phyloP scores from a whole-genome alignment of 1,284 basidiomycete species.

The Apiotrichum veenhuisii region DNA sequence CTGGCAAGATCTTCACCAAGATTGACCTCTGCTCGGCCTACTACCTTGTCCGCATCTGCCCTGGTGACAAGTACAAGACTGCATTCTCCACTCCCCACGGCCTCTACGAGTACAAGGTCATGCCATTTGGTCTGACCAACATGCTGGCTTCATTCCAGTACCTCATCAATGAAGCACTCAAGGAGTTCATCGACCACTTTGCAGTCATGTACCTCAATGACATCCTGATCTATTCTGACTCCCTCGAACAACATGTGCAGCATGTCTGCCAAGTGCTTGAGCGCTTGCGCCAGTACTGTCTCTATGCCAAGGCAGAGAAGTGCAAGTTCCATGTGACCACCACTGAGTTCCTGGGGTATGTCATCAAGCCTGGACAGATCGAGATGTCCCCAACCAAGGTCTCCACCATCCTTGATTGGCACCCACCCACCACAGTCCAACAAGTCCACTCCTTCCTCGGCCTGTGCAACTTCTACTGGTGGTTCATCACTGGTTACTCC shows the following conservation, averaged over 20 bases:
- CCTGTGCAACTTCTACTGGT: conserved; percentile 49
- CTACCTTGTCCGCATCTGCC: conserved; percentile 36
- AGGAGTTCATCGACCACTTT: conserved; percentile 29
- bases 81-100: conserved; percentile 46
- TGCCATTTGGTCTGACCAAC: conserved; percentile 48
- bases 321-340: conserved; percentile 42
- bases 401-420: too few relatives aligned
- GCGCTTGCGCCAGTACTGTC: conserved; percentile 35
- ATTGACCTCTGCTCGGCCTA: conserved; percentile 40
- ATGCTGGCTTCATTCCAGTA: conserved; percentile 48
- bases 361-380: background rate
- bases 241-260: conserved; percentile 41
- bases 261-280: conserved; percentile 45
- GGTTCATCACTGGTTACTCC: conserved; percentile 40
- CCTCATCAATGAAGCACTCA: conserved; percentile 34
- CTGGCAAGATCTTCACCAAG: conserved; percentile 40
- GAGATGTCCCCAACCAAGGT: conserved; percentile 47
- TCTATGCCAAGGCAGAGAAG: conserved; percentile 50
- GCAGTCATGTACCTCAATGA: conserved; percentile 48
- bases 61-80: conserved; percentile 46
- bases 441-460: conserved; percentile 47
- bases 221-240: conserved; percentile 51
- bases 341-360: conserved; percentile 34
- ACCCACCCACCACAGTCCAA: too few relatives aligned
- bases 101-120: conserved; percentile 48